A percentile compares a stretch with the other conserved stretches of the same genome.
phyloP scores from a whole-genome alignment of 2,329 filamentous ascomycete species.

The Colletotrichum chlorophyti region DNA sequence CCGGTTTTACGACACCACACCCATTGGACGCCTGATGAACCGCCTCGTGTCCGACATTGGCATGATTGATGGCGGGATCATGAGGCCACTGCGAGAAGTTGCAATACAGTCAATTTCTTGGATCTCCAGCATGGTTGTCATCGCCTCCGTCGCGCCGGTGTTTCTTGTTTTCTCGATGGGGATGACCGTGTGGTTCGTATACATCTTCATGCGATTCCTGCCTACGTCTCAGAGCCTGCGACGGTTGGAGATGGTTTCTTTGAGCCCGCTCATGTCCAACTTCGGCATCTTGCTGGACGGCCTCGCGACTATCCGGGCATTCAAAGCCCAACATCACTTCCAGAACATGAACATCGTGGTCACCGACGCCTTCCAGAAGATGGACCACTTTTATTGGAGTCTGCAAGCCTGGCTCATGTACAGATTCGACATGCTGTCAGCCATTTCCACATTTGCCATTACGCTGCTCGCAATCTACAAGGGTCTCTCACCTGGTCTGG shows the following conservation, averaged over 20 bases:
- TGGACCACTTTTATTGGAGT: slow-evolving; percentile 96
- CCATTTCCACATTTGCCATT: slow-evolving; percentile 74
- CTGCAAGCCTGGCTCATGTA: slow-evolving; percentile 86
- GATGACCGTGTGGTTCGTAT: slow-evolving; percentile 73
- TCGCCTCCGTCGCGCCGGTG: slow-evolving; percentile 77
- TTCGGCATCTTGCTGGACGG: slow-evolving; percentile 89
- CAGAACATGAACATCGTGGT: slow-evolving; percentile 81
- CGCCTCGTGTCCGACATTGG: slow-evolving; percentile 89
- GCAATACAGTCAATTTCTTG: slow-evolving; percentile 76
- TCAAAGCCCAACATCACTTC: slow-evolving; percentile 79
- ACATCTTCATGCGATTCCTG: slow-evolving; percentile 79
- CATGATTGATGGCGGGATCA: slow-evolving; percentile 87
- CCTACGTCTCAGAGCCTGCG: slow-evolving; percentile 84
- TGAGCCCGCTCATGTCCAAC: slow-evolving; percentile 89
- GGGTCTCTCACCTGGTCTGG: slow-evolving; percentile 77
- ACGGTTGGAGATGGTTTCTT: slow-evolving; percentile 86
- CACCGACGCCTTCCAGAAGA: slow-evolving; percentile 89
- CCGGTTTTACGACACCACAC: slow-evolving; percentile 90
- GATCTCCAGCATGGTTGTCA: slow-evolving; percentile 75
- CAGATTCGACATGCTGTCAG: slow-evolving; percentile 77
- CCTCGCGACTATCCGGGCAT: slow-evolving; percentile 84
- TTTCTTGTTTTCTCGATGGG: slow-evolving; percentile 76
- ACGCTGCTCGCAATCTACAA: slow-evolving; percentile 78
- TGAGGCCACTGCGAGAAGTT: slow-evolving; percentile 73
- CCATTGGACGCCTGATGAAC: slow-evolving; percentile 90